Evolutionary conservation across 202 grass and related monocot genomes (phyloP), one percentile per base, ranked within the genome.

Genomic region (Schoenoplectus triqueter): DNA sequence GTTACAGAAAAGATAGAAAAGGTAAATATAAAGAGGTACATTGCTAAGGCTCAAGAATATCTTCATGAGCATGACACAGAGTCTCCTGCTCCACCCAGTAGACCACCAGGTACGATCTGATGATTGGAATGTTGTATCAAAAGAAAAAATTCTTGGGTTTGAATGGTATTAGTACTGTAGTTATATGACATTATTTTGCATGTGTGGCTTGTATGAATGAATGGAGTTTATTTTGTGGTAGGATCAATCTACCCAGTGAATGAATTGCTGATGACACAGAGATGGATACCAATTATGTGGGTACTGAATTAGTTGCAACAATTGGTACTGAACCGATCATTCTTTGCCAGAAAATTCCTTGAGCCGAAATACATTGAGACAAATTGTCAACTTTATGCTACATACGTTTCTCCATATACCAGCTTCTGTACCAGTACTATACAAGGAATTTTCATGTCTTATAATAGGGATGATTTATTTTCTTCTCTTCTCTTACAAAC

Each of bases 11-110:
- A 85, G 15, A 60, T 84, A 51, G 78, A 95, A 84, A 98, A 90
- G 84, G 88, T 91, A 45, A 90, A 88, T 70, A 73, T 98, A 64
- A 95, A 86, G 63, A 90, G 76, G 65, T 94, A 85, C 83, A 94
- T 95, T 91, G 80, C 66, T 14, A 94, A 84, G 84, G 91, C 96
- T 54, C 84, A 48, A 10, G 96, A 92, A 69, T 87, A 90, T 88
- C 86, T 98, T 51, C 88, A 88, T 85, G 95, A 92, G 85, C 90
- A 88, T 73, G 96, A 94, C 10, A 86, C 77, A 7, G 93, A 94
- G 75, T 88, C 83, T 46, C 82, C 88, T 59, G 72, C 87, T 65
- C 81, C 89, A 88, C 87, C 76, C 78, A 89, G 83, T 60, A 79
- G 90, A 78, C 86, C 69, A 84, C 61, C 86, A 90, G 96, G 96